A percentile compares a stretch with the other conserved stretches of the same genome.
Evolutionary conservation across 83 land plant species (phyloP).

Genomic region (Thuja plicata): DNA sequence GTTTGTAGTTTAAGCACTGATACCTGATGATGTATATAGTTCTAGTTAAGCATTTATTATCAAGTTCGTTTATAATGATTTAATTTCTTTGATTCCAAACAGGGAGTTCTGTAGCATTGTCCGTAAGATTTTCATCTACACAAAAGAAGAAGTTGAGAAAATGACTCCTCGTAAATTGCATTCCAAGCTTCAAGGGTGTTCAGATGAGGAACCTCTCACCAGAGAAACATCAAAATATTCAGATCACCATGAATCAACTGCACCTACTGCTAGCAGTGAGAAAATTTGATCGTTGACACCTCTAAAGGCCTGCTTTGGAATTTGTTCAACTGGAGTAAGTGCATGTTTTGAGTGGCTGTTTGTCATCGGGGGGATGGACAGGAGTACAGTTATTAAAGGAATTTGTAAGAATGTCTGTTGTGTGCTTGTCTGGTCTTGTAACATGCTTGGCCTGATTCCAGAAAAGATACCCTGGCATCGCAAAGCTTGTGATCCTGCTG

Average conservation of each 20-base stretch:
- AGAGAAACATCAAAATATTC: constrained; percentile 7
- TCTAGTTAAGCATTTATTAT: not conserved
- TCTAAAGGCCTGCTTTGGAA: not conserved
- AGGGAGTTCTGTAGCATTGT: constrained; percentile 73
- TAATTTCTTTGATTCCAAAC: not conserved
- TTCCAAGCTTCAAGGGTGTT: constrained; percentile 15
- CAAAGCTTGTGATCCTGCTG: not conserved
- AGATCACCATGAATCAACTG: not conserved
- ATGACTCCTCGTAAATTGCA: constrained; percentile 43
- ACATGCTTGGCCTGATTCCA: not conserved
- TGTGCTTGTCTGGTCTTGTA: not conserved
- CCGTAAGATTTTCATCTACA: constrained; percentile 59
- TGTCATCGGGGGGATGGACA: not conserved
- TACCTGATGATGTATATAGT: not conserved
- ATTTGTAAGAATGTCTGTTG: constrained; percentile 10
- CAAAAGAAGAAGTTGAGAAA: constrained; percentile 68
- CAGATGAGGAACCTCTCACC: constrained; percentile 5
- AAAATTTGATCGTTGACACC: not conserved
- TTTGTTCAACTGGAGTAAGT: not conserved
- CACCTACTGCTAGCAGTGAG: constrained; percentile 3
- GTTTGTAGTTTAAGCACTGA: not conserved
- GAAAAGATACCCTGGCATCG: not conserved
- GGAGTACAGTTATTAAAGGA: not conserved
- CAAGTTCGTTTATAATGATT: not conserved
- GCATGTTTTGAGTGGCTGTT: constrained; percentile 2